phyloP scores from a whole-genome alignment of 2,329 filamentous ascomycete genomes.

The Pseudonectria foliicola region DNA sequence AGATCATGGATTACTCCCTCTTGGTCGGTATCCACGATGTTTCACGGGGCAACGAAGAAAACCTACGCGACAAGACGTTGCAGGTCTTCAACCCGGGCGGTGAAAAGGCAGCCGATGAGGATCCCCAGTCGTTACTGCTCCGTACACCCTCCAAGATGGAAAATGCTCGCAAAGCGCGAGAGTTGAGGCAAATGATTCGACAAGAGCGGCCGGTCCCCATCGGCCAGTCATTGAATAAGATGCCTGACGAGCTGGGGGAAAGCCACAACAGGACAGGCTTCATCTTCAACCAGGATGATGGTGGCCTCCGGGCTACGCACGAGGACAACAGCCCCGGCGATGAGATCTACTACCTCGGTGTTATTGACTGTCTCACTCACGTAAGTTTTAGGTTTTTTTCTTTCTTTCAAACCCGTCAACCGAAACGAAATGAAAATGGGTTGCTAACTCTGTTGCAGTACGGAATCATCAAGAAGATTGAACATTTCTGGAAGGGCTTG shows the following conservation, averaged over 20 bases:
- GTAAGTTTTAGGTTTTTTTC: conserved; percentile 62
- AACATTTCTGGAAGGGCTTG: conserved; percentile 95
- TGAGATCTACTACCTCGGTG: conserved; percentile 95
- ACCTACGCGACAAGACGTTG: conserved; percentile 79
- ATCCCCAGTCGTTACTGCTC: conserved; percentile 60
- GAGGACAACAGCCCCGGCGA: conserved; percentile 79
- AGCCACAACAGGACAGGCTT: conserved; percentile 62
- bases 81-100: conserved; percentile 91
- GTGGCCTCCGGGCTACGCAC: conserved; percentile 86
- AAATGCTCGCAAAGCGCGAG: conserved; percentile 81
- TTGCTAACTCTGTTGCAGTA: conserved; percentile 53
- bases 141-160: conserved; percentile 92
- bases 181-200: conserved; percentile 87
- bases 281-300: conserved; percentile 90
- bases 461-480: conserved; percentile 85
- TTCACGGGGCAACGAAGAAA: conserved; percentile 87
- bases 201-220: conserved; percentile 90
- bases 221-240: conserved; percentile 70
- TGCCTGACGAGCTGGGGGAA: conserved; percentile 83
- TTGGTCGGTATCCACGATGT: conserved; percentile 91
- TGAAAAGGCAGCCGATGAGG: conserved; percentile 49
- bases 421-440: background rate
- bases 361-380: conserved; percentile 96
- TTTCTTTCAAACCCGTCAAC: no score
- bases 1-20: conserved; percentile 99